Base-by-base conservation (phyloP, 768 basidiomycete genomes). In the Boletus rex-veris region DNA sequence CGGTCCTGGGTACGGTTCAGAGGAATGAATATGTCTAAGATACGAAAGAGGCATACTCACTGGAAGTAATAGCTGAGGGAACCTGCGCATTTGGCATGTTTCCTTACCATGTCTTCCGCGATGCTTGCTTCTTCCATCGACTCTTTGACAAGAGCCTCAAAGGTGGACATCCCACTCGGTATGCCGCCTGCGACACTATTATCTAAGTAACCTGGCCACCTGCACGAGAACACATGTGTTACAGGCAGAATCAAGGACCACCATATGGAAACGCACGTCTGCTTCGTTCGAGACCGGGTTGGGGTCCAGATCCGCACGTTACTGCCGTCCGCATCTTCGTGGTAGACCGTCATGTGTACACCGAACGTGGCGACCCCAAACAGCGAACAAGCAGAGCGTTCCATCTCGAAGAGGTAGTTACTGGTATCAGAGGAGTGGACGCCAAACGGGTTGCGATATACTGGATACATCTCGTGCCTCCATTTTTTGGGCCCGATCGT, bases 181-280 rank as follows among this genome's bases (percentile, higher is more conserved):
- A 96, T 94, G 3, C 96, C 96, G 0, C 96, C 96, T 4, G 94
- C 94, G 40, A 90, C 90, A 35, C 82, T 86, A 69, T 98, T 98
- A 64, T 98, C 96, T 16, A 97, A 78, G 60, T 78, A 83, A 2
- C 90, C 86, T 6, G 94, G 92, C 80, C 85, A 97, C 31, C 88
- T 88, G 58, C 46, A 45, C 4, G 18, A 57, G 36, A 40, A 8
- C 11, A 41, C 3, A 11, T 36, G 26, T 21, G 28, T 48, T 28
- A 19, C 24, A 26, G 41, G 28, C 41, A 21, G n/a, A 30, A 28
- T 33, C 40, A 37, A 40, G 45, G 21, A 21, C 11, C 30, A 28
- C 5, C 43, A 49, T 8, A 49, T 35, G 11, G 16, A 52, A 19
- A 77, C 85, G 58, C 62, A 92, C 89, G 94, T 98, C 60, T 84